phyloP scores from a whole-genome alignment of 768 basidiomycete species.

The Pleurotus salmoneostramineus region DNA sequence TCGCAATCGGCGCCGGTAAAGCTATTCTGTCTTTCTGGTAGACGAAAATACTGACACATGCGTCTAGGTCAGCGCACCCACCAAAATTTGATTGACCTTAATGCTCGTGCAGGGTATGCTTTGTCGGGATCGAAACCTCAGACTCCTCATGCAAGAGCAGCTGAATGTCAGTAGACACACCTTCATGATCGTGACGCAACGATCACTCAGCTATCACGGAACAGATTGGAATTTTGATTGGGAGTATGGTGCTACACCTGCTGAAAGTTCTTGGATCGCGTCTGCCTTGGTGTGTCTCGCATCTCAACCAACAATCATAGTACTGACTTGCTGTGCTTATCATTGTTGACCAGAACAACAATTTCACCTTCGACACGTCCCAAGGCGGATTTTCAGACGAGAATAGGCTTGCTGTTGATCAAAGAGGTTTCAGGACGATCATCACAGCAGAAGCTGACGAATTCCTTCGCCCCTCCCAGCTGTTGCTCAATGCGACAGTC shows the following conservation, averaged over 20 bases:
- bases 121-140: slow-evolving; percentile 41
- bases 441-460: slow-evolving; percentile 52
- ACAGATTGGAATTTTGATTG: slow-evolving; percentile 29
- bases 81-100: slow-evolving; percentile 47
- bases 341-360: slow-evolving; percentile 42
- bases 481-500: slow-evolving; percentile 49
- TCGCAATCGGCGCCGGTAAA: slow-evolving; percentile 44
- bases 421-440: slow-evolving; percentile 56
- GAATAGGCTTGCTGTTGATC: slow-evolving; percentile 54
- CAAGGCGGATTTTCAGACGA: slow-evolving; percentile 55
- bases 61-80: too few species aligned
- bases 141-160: slow-evolving; percentile 41
- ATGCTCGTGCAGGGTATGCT: slow-evolving; percentile 50
- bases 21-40: neutral
- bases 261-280: slow-evolving; percentile 61
- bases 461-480: slow-evolving; percentile 46
- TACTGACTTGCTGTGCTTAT: slow-evolving; percentile 2
- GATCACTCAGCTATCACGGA: neutral
- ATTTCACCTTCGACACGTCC: slow-evolving; percentile 50
- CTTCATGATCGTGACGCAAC: too few species aligned
- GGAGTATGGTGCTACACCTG: slow-evolving; percentile 59
- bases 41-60: too few species aligned
- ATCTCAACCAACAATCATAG: neutral
- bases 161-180: slow-evolving; percentile 53
- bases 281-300: slow-evolving; percentile 52